Evolutionary conservation across 257 asterid species (phyloP).

Genomic region (Fraxinus quadrangulata): DNA sequence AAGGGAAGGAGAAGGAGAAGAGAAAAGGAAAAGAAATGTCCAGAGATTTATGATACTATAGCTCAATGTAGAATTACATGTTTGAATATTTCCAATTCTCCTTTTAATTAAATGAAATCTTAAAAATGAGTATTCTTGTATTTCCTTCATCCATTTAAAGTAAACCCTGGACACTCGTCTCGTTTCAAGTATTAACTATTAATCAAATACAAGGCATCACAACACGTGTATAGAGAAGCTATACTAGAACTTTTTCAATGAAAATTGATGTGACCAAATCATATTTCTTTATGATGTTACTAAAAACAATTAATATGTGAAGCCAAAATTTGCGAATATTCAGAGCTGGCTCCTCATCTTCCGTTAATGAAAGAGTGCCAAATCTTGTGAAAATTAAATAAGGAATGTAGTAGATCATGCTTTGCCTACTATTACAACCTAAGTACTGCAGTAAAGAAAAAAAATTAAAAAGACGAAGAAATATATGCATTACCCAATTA

Average conservation of each 20-base stretch:
- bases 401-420: not conserved
- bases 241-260: not conserved
- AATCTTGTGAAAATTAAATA: conserved; percentile 1
- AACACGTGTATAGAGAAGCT: no score
- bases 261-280: not conserved
- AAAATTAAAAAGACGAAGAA: not conserved
- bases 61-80: not conserved
- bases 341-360: not conserved
- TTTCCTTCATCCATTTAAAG: not conserved
- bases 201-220: no score
- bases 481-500: conserved; percentile 48
- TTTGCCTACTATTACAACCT: not conserved
- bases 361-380: not conserved
- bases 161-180: not conserved
- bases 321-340: not conserved
- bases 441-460: not conserved
- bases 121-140: not conserved
- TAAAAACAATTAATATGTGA: not conserved
- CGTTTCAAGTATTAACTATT: not conserved
- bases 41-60: not conserved
- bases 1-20: not conserved
- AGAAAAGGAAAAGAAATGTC: not conserved
- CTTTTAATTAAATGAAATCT: not conserved
- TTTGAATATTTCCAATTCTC: not conserved
- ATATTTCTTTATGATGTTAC: not conserved